phyloP scores from a whole-genome alignment of 192 early-diverging fungal species.

The Coemansia asiatica region DNA sequence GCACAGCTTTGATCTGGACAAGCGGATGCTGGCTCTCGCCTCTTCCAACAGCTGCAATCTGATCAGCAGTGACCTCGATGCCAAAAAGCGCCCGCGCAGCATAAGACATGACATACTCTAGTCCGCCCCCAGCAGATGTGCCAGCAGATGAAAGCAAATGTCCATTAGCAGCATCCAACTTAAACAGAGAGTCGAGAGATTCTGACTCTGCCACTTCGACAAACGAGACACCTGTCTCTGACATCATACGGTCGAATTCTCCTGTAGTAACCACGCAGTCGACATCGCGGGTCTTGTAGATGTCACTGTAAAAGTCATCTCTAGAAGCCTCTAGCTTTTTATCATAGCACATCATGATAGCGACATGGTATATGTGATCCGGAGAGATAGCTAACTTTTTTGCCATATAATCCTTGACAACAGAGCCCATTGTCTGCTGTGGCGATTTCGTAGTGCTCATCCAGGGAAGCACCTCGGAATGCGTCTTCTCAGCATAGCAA shows the following conservation, averaged over 20 bases:
- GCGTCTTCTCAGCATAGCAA: slow-evolving; percentile 99
- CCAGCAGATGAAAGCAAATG: slow-evolving; percentile 67
- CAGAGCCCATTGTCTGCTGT: slow-evolving; percentile 94
- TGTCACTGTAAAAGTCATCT: slow-evolving; percentile 82
- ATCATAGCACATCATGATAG: slow-evolving; percentile 98
- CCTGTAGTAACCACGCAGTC: slow-evolving; percentile 96
- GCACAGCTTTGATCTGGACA: slow-evolving; percentile 67
- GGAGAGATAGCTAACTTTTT: slow-evolving; percentile 63
- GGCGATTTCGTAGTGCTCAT: slow-evolving; percentile 92
- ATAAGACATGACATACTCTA: slow-evolving; percentile 84
- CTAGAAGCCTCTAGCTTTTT: slow-evolving; percentile 98
- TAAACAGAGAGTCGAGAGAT: slow-evolving; percentile 60
- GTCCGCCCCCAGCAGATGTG: slow-evolving; percentile 86
- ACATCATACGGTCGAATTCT: slow-evolving; percentile 87
- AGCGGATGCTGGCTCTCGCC: slow-evolving; percentile 43
- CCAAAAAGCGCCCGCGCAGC: slow-evolving; percentile 80
- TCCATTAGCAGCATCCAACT: slow-evolving; percentile 26
- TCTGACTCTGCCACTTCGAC: slow-evolving; percentile 48
- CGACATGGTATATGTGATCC: slow-evolving; percentile 86
- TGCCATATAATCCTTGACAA: slow-evolving; percentile 85
- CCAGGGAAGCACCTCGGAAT: slow-evolving; percentile 82
- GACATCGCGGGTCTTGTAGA: slow-evolving; percentile 84
- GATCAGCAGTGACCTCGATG: slow-evolving; percentile 61
- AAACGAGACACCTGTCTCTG: slow-evolving; percentile 62
- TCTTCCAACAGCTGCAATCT: slow-evolving; percentile 44